phyloP scores from a whole-genome alignment of 2,329 filamentous ascomycete species.

The Tolypocladium tundrense region DNA sequence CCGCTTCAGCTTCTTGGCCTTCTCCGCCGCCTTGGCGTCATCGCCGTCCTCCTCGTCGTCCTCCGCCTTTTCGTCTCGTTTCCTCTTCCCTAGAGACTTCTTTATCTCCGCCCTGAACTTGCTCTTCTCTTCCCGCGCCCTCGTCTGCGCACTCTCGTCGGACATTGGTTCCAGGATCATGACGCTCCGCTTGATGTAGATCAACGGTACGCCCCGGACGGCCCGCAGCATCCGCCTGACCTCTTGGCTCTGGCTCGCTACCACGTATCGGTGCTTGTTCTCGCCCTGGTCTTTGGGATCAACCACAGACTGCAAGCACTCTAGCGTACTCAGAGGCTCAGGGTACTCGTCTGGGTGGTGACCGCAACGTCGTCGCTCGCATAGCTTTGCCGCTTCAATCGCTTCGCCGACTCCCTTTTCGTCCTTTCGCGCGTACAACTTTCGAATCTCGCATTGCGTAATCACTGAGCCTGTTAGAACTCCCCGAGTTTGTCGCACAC shows the following conservation, averaged over 20 bases:
- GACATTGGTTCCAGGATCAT: slow-evolving; percentile 68
- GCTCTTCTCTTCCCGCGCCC: slow-evolving; percentile 57
- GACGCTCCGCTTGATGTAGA: slow-evolving; percentile 71
- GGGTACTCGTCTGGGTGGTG: slow-evolving; percentile 65
- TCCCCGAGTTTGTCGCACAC: background rate
- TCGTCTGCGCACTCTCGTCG: slow-evolving; percentile 49
- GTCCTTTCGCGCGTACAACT: slow-evolving; percentile 56
- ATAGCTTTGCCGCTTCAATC: slow-evolving; percentile 64
- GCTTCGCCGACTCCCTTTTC: slow-evolving; percentile 45
- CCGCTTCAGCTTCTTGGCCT: slow-evolving; percentile 45
- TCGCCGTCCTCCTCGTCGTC: slow-evolving; percentile 25
- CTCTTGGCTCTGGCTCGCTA: slow-evolving; percentile 61
- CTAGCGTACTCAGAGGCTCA: slow-evolving; percentile 56
- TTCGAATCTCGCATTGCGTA: slow-evolving; percentile 70
- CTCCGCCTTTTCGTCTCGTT: slow-evolving; percentile 33
- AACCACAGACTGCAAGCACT: slow-evolving; percentile 66
- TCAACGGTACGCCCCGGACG: slow-evolving; percentile 63
- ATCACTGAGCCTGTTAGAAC: slow-evolving; percentile 45
- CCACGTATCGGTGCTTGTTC: slow-evolving; percentile 72
- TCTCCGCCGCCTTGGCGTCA: slow-evolving; percentile 22
- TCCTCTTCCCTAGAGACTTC: slow-evolving; percentile 38
- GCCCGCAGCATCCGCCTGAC: slow-evolving; percentile 52
- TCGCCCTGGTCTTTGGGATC: slow-evolving; percentile 61
- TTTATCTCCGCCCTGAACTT: slow-evolving; percentile 67
- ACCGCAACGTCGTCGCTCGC: slow-evolving; percentile 67